These are phyloP conservation scores for Solanum chacoense DNA, from an alignment of 305 asterid species.

Conservation along the genomic window DNA sequence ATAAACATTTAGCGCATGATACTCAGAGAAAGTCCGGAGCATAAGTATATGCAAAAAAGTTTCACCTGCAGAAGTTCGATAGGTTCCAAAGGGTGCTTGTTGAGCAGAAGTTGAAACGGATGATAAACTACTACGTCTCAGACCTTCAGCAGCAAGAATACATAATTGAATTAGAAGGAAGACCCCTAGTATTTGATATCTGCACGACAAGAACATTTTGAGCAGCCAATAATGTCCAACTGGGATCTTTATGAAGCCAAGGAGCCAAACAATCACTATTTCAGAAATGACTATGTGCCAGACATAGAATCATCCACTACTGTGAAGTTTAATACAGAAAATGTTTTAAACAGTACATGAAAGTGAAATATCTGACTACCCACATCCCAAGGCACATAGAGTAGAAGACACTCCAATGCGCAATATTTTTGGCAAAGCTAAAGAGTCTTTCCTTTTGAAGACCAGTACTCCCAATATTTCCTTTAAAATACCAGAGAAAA, in stretches of 20 bases:
- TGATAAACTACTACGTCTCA: slow-evolving; percentile 76
- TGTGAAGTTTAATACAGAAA: background rate
- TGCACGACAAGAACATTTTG: slow-evolving; percentile 18
- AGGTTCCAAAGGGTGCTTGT: slow-evolving; percentile 58
- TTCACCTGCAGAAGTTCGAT: slow-evolving; percentile 64
- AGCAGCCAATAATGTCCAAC: background rate
- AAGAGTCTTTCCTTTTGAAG: background rate
- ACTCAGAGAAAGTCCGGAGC: background rate
- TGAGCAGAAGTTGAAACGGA: slow-evolving; percentile 68
- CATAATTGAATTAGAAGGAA: slow-evolving; percentile 93
- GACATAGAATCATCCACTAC: background rate
- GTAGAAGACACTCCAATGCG: background rate
- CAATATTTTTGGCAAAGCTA: background rate
- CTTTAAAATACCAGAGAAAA: background rate
- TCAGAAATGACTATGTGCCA: background rate
- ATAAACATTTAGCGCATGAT: background rate
- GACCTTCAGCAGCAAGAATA: slow-evolving; percentile 82
- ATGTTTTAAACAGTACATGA: background rate
- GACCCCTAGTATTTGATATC: slow-evolving; percentile 95
- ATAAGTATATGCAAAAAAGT: background rate
- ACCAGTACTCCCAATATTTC: background rate
- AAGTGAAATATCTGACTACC: background rate
- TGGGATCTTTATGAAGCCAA: background rate
- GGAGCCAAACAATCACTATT: background rate
- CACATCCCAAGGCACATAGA: background rate